Base-by-base conservation (phyloP, 2,329 filamentous ascomycete genomes). In the Penicillium sp. region DNA sequence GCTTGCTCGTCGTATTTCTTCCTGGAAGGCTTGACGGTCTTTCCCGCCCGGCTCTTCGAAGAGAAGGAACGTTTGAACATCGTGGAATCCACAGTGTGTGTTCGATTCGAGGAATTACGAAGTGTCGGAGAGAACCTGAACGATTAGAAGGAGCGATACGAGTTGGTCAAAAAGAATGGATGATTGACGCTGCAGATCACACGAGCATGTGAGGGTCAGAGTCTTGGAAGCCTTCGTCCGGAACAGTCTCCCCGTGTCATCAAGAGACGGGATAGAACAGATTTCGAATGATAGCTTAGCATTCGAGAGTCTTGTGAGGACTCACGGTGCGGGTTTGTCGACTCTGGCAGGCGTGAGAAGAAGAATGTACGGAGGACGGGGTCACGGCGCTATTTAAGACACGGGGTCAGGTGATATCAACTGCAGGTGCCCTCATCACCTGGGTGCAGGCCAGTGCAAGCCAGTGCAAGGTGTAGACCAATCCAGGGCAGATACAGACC, bases 11-110 rank as follows among this genome's bases (percentile, higher is more conserved):
- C 87, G 76, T 85, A 85, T 68, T 83, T 85, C 84, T 89, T 95
- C 83, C 89, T 91, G 72, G 78, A 74, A 77, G 89, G 84, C 83
- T 91, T 93, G 77, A 87, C 84, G 79, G 89, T 84, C 87, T 96
- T 97, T 82, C 91, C 90, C 78, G 93, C 90, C 73, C 92, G 90
- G 78, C 94, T 89, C 78, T 88, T 89, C 69, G 89, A 88, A 77
- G 88, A 84, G 81, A 95, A 93, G 73, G 92, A 93, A 77, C 91
- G 91, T 82, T 92, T 96, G 84, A 96, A 96, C 91, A 96, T 96
- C 78, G 75, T 82, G 81, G 74, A 69, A 55, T 62, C 63, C 60
- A 70, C 60, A 55, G 66, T 74, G 78, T 81, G 78, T 73, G 78
- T 78, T 79, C 72, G 77, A 80, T 79, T 79, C 80, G 67, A 43